phyloP scores from a whole-genome alignment of 179 eudicot species.

The Spergularia azorica region DNA sequence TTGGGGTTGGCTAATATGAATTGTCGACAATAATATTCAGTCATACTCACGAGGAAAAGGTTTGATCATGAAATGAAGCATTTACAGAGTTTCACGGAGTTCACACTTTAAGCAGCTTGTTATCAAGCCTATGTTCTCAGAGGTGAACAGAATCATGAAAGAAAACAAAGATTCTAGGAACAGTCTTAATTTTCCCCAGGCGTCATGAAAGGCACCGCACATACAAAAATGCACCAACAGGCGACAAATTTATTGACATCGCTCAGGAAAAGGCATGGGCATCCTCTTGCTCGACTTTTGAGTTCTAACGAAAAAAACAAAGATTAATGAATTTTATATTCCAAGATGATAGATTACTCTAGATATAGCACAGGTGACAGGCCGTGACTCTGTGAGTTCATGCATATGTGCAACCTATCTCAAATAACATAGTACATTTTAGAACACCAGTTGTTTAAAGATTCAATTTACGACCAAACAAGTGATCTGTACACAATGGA shows the following conservation, averaged over 20 bases:
- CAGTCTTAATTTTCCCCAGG: neutral
- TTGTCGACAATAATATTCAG: neutral
- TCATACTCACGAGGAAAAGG: neutral
- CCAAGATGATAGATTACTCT: neutral
- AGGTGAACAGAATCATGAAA: neutral
- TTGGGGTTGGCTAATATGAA: neutral
- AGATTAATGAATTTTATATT: neutral
- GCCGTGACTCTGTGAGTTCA: neutral
- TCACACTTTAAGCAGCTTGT: neutral
- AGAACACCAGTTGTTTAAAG: too few relatives aligned
- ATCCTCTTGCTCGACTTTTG: neutral
- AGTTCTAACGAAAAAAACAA: neutral
- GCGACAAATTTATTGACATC: neutral
- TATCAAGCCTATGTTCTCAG: too few relatives aligned
- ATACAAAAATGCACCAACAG: too few relatives aligned
- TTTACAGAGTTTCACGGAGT: neutral
- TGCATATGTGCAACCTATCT: too few relatives aligned
- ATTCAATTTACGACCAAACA: neutral
- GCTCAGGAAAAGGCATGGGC: neutral
- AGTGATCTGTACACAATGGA: neutral
- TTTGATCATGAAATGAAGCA: neutral
- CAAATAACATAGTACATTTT: too few relatives aligned
- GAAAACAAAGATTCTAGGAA: neutral
- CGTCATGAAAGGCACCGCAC: too few relatives aligned
- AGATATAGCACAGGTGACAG: neutral